A percentile compares a stretch with the other conserved stretches of the same genome.
These are phyloP conservation scores for Cercophora sp. DNA, from an alignment of 495 filamentous ascomycete genomes.

Conservation along the genomic window DNA sequence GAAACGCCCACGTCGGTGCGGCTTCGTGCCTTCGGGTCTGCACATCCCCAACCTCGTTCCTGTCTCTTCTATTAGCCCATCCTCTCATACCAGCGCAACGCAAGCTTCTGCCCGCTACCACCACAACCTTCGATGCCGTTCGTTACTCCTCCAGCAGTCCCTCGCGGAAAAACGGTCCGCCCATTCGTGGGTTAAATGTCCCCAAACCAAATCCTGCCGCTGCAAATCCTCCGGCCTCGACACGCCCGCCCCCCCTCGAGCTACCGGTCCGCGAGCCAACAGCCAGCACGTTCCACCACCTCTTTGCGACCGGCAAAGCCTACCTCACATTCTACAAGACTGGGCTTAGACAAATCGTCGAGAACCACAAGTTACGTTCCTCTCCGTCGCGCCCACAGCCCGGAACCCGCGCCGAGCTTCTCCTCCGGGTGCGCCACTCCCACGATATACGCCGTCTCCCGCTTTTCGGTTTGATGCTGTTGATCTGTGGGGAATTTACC, in stretches of 20 bases:
- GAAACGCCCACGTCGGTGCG: conserved; percentile 1
- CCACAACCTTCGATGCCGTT: not conserved
- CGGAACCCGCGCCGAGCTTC: conserved; percentile 23
- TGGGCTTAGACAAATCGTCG: conserved; percentile 64
- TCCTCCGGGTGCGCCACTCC: conserved; percentile 32
- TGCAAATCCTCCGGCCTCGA: conserved; percentile 57
- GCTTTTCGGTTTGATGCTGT: conserved; percentile 64
- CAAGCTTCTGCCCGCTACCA: not conserved
- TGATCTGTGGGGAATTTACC: conserved; percentile 80
- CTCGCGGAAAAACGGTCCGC: conserved; percentile 22
- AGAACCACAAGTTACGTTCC: conserved; percentile 40
- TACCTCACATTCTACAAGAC: conserved; percentile 82
- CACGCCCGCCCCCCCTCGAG: conserved; percentile 54
- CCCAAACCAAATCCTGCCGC: conserved; percentile 44
- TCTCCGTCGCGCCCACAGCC: not conserved
- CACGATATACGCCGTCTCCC: conserved; percentile 74
- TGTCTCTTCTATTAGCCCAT: no score
- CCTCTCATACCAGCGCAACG: no score
- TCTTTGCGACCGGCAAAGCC: conserved; percentile 49
- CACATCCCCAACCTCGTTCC: not conserved
- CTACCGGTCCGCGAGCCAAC: conserved; percentile 41
- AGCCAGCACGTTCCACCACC: conserved; percentile 40
- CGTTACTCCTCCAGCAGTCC: not conserved
- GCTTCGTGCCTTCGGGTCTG: not conserved
- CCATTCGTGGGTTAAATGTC: no score